Base-by-base conservation (phyloP, 352 stramenopile genomes). In the Thraustotheca clavata region DNA sequence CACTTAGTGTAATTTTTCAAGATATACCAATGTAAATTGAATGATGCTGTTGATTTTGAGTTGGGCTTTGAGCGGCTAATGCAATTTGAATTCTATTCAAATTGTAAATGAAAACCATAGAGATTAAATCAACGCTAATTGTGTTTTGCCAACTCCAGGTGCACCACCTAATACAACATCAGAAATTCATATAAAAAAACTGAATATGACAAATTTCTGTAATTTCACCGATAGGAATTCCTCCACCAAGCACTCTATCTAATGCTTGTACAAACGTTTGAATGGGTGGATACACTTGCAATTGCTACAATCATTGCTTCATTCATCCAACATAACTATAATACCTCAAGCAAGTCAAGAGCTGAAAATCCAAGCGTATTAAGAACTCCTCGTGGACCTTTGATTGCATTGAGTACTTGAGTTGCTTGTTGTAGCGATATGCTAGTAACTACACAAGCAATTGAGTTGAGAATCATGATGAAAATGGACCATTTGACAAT, bases 81-180 rank as follows among this genome's bases (percentile, higher is more conserved):
- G 80, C 88, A 24, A 77, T 57, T 33, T 94, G 83, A 4, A 90
- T 86, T 1, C 85, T 91, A 39, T 8, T 29, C 36, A 31, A 52
- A 18, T 29, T 46, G 27, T 34, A 35, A 24, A 18, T 31, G 2
- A 7, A 6, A n/a, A 67, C 52, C n/a, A n/a, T n/a, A n/a, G n/a
- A n/a, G n/a, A n/a, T n/a, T n/a, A n/a, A n/a, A n/a, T n/a, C 18
- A 36, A 91, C 84, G 71, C 74, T 9, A 94, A 63, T 50, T 94
- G 85, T 9, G 85, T 92, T 69, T 92, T 94, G 2, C 83, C 85
- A 18, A 73, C 76, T 1, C 80, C 85, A 32, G 85, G 83, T 29
- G 70, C 71, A 31, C 85, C 85, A 63, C 80, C 83, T 87, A 57
- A 22, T 49, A 20, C 47, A 22, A 68, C 4, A 29, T 50, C 59